Percentiles rank a stretch among this genome's conserved stretches.
Conservation (phyloP, 257 asterid genomes). For the Knoxia roxburghii region DNA sequence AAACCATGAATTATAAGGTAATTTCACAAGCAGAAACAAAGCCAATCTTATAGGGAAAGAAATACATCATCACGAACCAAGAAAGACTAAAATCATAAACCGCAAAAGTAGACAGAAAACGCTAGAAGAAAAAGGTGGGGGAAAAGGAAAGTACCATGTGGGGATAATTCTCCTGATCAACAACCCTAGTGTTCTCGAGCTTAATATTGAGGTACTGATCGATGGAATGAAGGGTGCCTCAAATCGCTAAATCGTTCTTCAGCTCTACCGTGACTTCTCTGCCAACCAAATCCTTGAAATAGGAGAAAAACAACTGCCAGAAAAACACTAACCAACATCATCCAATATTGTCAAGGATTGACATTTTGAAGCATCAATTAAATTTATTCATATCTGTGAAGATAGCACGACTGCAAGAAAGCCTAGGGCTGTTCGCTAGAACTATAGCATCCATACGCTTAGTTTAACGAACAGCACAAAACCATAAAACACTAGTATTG, state of each 20-base stretch:
- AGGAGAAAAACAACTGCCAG: constrained; percentile 92
- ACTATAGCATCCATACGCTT: not conserved
- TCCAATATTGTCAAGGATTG: not conserved
- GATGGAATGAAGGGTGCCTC: constrained; percentile 91
- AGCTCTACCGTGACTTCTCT: constrained; percentile 95
- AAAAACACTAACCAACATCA: constrained; percentile 2
- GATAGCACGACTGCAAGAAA: not conserved
- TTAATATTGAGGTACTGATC: constrained; percentile 96
- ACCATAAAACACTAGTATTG: no score
- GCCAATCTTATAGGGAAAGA: not conserved
- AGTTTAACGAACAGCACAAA: not conserved
- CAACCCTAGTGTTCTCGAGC: constrained; percentile 88
- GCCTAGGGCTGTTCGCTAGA: not conserved
- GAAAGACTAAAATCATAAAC: constrained; percentile 1
- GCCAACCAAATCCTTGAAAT: constrained; percentile 96
- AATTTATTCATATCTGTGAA: not conserved
- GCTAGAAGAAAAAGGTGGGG: constrained; percentile 17
- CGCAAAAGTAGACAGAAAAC: not conserved
- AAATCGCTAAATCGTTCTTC: constrained; percentile 90
- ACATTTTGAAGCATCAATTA: not conserved
- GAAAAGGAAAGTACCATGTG: constrained; percentile 57
- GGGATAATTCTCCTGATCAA: constrained; percentile 93
- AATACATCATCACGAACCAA: not conserved
- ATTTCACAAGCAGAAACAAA: not conserved
- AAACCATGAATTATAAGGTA: not conserved